Conservation (phyloP, 768 basidiomycete species). For the Steccherinum ochraceum region DNA sequence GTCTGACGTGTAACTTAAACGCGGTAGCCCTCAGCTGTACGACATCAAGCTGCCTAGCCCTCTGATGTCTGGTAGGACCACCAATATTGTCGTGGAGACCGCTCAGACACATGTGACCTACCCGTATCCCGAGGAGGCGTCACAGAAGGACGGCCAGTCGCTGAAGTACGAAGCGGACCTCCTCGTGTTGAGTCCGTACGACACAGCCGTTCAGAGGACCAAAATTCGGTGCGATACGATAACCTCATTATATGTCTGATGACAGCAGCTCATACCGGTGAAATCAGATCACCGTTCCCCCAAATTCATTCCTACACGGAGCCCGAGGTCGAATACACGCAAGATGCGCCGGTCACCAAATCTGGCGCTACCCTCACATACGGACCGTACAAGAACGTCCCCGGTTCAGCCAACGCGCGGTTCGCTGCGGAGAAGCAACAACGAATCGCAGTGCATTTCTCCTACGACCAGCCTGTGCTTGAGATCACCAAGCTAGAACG, state of each 20-base stretch:
- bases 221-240: conserved; percentile 78
- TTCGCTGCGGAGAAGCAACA: conserved; percentile 62
- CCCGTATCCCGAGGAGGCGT: conserved; percentile 68
- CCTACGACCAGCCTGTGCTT: conserved; percentile 74
- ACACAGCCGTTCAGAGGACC: conserved; percentile 73
- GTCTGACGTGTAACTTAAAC: not conserved
- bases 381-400: conserved; percentile 79
- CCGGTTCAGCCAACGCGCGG: conserved; percentile 46
- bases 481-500: conserved; percentile 70
- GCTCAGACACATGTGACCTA: conserved; percentile 72
- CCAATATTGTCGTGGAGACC: conserved; percentile 75
- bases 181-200: conserved; percentile 81
- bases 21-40: conserved; percentile 44
- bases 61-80: conserved; percentile 49
- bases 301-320: conserved; percentile 67
- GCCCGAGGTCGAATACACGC: conserved; percentile 54
- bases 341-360: conserved; percentile 59
- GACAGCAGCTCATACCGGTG: too few relatives aligned
- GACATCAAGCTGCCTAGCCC: conserved; percentile 59
- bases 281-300: conserved; percentile 63
- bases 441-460: conserved; percentile 69
- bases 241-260: too few relatives aligned
- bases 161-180: conserved; percentile 73
- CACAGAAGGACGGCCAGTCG: conserved; percentile 72
- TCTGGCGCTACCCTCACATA: conserved; percentile 80